Base-by-base conservation (phyloP, 257 asterid genomes). In the Plantago major region DNA sequence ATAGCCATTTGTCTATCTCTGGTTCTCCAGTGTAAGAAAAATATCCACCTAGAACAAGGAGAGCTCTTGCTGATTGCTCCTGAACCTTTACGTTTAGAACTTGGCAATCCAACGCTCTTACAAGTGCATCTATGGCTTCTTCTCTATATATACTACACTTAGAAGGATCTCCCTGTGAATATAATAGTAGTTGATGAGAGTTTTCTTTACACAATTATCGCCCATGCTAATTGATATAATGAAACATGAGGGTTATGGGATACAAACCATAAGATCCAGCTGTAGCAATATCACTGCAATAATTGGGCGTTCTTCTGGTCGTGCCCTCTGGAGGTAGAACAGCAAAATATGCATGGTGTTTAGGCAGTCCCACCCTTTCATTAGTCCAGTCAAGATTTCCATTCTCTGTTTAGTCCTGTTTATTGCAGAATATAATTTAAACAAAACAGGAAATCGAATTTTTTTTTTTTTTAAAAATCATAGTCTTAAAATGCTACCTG, bases 11-110 rank as follows among this genome's bases (percentile, higher is more conserved):
- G 67, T 87, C 96, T 3, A 79, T 56, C 37, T 66, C 73, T 19
- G 88, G 71, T 40, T 83, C 86, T 44, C 97, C 97, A 1, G 69
- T 76, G 63, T 83, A 84, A 17, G 97, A 81, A 66, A 90, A 90
- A 11, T 73, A 82, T n/a, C 97, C 89, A 60, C 90, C 95, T 3
- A 90, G 75, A 38, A 87, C 71, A 63, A 72, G 51, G 42, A 90
- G 85, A 30, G 96, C 85, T 65, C 70, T 79, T 18, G 95, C 82
- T 22, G 77, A 37, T 53, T 78, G 71, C 69, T 76, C 84, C 73
- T 87, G 97, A 53, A 79, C 70, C 56, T 53, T 73, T 59, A 78
- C 95, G 22, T 84, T 69, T 19, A 85, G 67, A 54, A 80, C 84
- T 59, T 60, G 49, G 71, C 82, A 71, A 47, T 81, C 78, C 26